phyloP scores from a whole-genome alignment of 2,329 filamentous ascomycete species.

The Cercospora sp. region DNA sequence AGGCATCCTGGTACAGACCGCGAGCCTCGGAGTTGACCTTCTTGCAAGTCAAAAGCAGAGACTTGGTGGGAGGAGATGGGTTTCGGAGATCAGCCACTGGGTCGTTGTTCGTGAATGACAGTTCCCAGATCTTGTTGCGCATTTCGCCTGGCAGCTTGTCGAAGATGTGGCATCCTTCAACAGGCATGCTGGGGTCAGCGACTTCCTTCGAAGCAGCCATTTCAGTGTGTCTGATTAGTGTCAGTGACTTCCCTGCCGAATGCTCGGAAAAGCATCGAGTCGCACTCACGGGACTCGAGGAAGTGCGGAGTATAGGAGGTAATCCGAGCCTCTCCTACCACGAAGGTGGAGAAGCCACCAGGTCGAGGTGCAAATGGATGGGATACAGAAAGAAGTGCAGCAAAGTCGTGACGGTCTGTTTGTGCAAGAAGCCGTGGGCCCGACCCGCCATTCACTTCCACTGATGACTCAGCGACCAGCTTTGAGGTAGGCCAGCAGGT shows the following conservation, averaged over 20 bases:
- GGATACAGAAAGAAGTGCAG: not conserved
- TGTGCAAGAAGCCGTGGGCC: not conserved
- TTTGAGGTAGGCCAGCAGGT: too few relatives aligned
- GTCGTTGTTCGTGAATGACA: slow-evolving; percentile 5
- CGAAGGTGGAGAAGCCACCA: not conserved
- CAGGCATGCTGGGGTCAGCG: not conserved
- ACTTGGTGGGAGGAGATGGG: not conserved
- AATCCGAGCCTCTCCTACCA: not conserved
- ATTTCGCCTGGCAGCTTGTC: slow-evolving; percentile 4
- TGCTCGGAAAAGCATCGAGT: too few relatives aligned
- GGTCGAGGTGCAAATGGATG: not conserved
- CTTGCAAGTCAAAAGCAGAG: slow-evolving; percentile 8
- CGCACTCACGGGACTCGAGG: not conserved
- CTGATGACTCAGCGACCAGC: not conserved
- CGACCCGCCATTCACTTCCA: not conserved
- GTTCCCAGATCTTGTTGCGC: slow-evolving; percentile 11
- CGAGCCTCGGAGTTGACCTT: not conserved
- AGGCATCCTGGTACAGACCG: not conserved
- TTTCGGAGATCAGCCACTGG: not conserved
- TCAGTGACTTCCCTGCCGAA: not conserved
- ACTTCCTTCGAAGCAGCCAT: not conserved
- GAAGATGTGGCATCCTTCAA: slow-evolving; percentile 2
- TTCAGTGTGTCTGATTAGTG: not conserved
- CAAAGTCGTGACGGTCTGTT: not conserved
- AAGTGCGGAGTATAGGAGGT: not conserved